phyloP scores from a whole-genome alignment of 1,139 yeast genomes.

The Saccharomyces hybrid region DNA sequence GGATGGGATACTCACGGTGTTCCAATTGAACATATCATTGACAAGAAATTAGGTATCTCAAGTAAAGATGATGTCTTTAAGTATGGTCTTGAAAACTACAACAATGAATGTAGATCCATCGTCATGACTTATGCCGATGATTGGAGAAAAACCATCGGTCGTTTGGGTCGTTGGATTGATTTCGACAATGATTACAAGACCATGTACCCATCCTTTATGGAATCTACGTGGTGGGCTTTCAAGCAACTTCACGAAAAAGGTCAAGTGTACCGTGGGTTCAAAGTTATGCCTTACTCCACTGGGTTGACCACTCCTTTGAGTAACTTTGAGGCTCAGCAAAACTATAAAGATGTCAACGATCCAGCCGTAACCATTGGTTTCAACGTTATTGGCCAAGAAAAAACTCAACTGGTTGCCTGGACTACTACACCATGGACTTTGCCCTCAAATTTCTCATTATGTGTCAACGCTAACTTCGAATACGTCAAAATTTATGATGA shows the following conservation, averaged over 20 bases:
- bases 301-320: conserved; percentile 95
- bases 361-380: conserved; percentile 94
- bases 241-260: conserved; percentile 77
- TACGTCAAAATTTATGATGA: conserved; percentile 90
- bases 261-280: conserved; percentile 85
- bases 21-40: conserved; percentile 97
- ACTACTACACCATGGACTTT: conserved; percentile 99
- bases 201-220: conserved; percentile 92
- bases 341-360: conserved; percentile 93
- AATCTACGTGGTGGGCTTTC: conserved; percentile 99
- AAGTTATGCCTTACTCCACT: conserved; percentile 98
- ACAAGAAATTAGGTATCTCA: conserved; percentile 89
- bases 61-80: conserved; percentile 91
- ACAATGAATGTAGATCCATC: conserved; percentile 88
- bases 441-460: conserved; percentile 90
- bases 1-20: conserved; percentile 99
- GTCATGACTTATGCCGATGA: conserved; percentile 96
- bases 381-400: conserved; percentile 71
- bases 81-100: conserved; percentile 90
- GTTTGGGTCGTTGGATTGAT: conserved; percentile 98
- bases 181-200: conserved; percentile 98
- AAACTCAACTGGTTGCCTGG: conserved; percentile 90
- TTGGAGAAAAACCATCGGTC: conserved; percentile 88
- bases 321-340: conserved; percentile 97
- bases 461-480: conserved; percentile 86